Base-by-base conservation (phyloP, 306 rosid genomes). In the Vachellia pachyceras region DNA sequence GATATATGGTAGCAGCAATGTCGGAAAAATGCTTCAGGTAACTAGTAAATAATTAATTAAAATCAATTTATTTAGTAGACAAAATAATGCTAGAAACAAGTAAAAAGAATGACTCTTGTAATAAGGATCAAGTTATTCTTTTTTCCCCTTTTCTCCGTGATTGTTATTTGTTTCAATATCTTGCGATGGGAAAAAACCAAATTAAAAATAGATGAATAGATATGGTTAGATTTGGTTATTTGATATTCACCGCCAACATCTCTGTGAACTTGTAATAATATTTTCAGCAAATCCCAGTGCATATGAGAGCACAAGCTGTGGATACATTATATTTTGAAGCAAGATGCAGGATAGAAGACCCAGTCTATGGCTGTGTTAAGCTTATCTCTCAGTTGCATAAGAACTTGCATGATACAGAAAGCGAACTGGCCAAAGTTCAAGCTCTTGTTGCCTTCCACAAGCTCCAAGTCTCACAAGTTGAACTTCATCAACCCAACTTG, bases 21-120 rank as follows among this genome's bases (percentile, higher is more conserved):
- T 93, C 8, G 91, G 87, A 46, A 93, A 87, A 84, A 86, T 91
- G 90, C 97, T 95, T 52, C 87, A 86, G 92, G 98, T 95, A 80
- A 36, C 75, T 33, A 15, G 49, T 52, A 67, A 14, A 25, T 17
- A 7, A 52, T 5, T 18, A 52, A 18, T 18, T 3, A 7, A 54
- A 6, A 3, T 54, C 61, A 60, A 60, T 60, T 11, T 11, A n/a
- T 54, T 4, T 25, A 25, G 39, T 11, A 23, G 17, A 25, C 17
- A 23, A 58, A 22, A 23, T 58, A 23, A 58, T 10, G 23, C 17
- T 4, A 4, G 11, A 23, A 23, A 58, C 66, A 10, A 55, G 22
- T 25, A 60, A 57, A 22, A 7, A 8, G 13, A 22, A 0, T 60
- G 6, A 12, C 6, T 44, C 13, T 9, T n/a, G n/a, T n/a, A n/a